Evolutionary conservation across 2,329 filamentous ascomycete genomes (phyloP), one percentile per base, ranked within the genome.

Genomic region (Trichophyton mentagrophytes): DNA sequence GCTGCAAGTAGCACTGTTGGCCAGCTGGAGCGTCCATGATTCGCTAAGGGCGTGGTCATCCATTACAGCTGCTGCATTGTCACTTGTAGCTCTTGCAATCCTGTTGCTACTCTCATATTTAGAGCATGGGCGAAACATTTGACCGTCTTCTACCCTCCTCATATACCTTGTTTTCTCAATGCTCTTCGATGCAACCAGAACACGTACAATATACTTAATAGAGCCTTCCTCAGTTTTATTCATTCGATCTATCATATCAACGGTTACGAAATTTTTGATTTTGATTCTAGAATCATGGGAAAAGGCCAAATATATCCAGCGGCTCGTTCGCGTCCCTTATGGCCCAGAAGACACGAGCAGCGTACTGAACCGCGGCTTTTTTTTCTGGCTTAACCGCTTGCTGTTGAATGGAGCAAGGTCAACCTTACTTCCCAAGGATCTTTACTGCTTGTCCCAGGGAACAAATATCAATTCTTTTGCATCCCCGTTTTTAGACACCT

Each of bases 81-180:
- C 51, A 11, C 15, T 56, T 11, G 51, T 9, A 15, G 3, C 27
- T 38, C 13, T 33, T 25, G 13, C 58, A 17, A 44, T 58, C 9
- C 42, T 64, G 20, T 20, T 59, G 40, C 8, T 61, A 6, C n/a
- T 58, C 8, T 61, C 40, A 30, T 46, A 55, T n/a, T 38, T 57
- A 11, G 75, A 78, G 62, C 76, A 78, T 61, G 63, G 66, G 17
- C 70, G 71, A 27, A 70, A 69, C 1, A 64, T 72, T 30, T 67
- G 71, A 33, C 75, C 77, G 2, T 78, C 76, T 0, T 69, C 72
- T 38, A 61, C 76, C 9, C 64, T 79, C n/a, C 73, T 70, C 51
- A 49, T 70, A 20, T 79, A 76, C 62, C 70, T 78, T 3, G 65
- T 73, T 11, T 60, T 76, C 44, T 72, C 75, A 1, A 62, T 72